Evolutionary conservation across 2,329 filamentous ascomycete genomes (phyloP).

Genomic region (Conoideocrella luteorostrata): DNA sequence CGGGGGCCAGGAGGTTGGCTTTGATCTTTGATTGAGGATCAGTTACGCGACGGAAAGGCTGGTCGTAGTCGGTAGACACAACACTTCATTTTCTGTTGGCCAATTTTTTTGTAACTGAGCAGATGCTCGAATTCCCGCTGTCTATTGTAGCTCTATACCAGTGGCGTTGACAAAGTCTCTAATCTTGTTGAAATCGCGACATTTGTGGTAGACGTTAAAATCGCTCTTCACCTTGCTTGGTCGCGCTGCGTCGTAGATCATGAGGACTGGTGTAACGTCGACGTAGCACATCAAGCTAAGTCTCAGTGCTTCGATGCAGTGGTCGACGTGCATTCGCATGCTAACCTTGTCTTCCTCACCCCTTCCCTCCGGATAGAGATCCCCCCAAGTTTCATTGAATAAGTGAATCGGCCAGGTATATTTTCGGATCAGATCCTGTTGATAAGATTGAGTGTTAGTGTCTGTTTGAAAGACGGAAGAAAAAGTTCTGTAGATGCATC

Average conservation of each 20-base stretch:
- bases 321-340: not conserved
- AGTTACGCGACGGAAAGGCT: too few relatives aligned
- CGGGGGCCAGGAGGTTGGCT: too few relatives aligned
- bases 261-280: not conserved
- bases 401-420: not conserved
- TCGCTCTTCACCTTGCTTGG: not conserved
- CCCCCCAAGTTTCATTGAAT: not conserved
- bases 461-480: too few relatives aligned
- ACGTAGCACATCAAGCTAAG: not conserved
- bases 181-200: not conserved
- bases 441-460: too few relatives aligned
- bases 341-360: not conserved
- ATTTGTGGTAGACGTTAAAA: not conserved
- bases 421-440: not conserved
- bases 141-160: too few relatives aligned
- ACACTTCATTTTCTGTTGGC: too few relatives aligned
- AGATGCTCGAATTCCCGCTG: too few relatives aligned
- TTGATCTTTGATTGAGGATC: too few relatives aligned
- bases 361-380: not conserved
- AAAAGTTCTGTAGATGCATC: too few relatives aligned
- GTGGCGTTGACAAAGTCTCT: not conserved
- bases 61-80: too few relatives aligned
- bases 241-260: not conserved
- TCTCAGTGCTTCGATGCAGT: not conserved
- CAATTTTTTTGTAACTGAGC: too few relatives aligned